A percentile compares a stretch with the other conserved stretches of the same genome.
These are phyloP conservation scores for Neocucurbitaria cava DNA, from an alignment of 2,329 filamentous ascomycete species.

Conservation along the genomic window DNA sequence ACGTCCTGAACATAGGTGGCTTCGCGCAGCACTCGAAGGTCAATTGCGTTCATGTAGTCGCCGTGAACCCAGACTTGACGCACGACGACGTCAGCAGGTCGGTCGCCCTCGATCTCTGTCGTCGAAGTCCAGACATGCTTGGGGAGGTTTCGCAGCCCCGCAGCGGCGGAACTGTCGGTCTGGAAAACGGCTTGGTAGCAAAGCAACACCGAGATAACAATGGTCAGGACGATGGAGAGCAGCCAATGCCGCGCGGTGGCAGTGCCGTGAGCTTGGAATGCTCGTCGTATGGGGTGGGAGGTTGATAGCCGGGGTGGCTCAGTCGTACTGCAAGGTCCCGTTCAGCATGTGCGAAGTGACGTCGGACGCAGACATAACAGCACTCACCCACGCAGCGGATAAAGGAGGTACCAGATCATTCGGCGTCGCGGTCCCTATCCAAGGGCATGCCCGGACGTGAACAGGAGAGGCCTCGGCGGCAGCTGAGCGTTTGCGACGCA, in stretches of 20 bases:
- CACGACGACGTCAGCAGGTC: constrained; percentile 73
- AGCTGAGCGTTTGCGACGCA: constrained; percentile 36
- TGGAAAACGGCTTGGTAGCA: constrained; percentile 79
- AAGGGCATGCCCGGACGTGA: constrained; percentile 32
- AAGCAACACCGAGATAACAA: constrained; percentile 71
- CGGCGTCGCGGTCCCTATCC: constrained; percentile 29
- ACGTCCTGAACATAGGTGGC: constrained; percentile 74
- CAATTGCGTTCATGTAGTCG: constrained; percentile 78
- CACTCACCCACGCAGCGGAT: constrained; percentile 76
- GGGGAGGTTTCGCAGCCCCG: constrained; percentile 74
- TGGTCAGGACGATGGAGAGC: constrained; percentile 75
- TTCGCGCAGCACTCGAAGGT: constrained; percentile 68
- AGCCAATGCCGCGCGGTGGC: constrained; percentile 76
- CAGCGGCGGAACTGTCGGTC: constrained; percentile 74
- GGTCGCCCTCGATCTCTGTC: constrained; percentile 64
- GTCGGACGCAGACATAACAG: constrained; percentile 2
- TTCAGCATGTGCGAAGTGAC: constrained; percentile 18
- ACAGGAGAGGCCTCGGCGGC: constrained; percentile 16
- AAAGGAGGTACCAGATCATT: constrained; percentile 81
- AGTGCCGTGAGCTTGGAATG: constrained; percentile 73
- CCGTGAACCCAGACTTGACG: constrained; percentile 83
- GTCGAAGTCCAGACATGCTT: constrained; percentile 84
- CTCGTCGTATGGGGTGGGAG: constrained; percentile 69
- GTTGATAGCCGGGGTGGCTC: constrained; percentile 72
- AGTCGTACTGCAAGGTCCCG: constrained; percentile 65